These are phyloP conservation scores for Neolentinus lepideus DNA, from an alignment of 1,284 basidiomycete species.

Conservation along the genomic window DNA sequence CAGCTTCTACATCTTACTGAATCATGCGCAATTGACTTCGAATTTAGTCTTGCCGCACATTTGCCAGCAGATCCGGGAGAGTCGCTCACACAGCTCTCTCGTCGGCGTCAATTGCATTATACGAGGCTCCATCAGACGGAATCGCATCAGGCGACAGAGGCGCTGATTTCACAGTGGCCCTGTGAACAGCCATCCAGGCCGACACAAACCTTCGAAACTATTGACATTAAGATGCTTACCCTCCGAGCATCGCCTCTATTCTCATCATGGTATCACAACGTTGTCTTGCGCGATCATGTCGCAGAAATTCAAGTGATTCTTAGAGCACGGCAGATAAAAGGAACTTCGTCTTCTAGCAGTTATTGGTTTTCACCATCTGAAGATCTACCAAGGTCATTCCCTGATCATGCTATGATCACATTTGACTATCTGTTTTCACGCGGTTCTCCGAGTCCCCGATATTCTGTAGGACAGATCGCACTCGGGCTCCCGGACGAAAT, in stretches of 20 bases:
- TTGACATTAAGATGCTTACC: neutral
- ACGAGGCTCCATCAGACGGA: neutral
- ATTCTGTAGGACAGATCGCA: neutral
- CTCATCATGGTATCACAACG: conserved; percentile 10
- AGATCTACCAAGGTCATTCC: neutral
- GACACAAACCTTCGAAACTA: neutral
- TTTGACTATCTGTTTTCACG: neutral
- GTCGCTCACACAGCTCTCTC: neutral
- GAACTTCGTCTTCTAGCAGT: too few relatives aligned
- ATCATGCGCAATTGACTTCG: neutral
- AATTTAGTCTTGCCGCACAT: neutral
- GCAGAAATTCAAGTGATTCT: conserved; percentile 13
- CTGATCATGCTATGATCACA: neutral
- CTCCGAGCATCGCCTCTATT: conserved; percentile 6
- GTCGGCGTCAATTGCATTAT: neutral
- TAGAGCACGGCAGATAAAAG: too few relatives aligned
- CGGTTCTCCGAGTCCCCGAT: neutral
- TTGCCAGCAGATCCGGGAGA: neutral
- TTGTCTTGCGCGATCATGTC: conserved; percentile 11
- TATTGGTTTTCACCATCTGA: neutral
- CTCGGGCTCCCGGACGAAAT: neutral
- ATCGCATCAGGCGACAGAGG: neutral
- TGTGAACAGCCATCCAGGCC: conserved; percentile 5
- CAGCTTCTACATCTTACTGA: neutral
- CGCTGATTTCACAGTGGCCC: conserved; percentile 13